Evolutionary conservation across 208 protist genomes (phyloP).

Genomic region (Crithidia sp.): DNA sequence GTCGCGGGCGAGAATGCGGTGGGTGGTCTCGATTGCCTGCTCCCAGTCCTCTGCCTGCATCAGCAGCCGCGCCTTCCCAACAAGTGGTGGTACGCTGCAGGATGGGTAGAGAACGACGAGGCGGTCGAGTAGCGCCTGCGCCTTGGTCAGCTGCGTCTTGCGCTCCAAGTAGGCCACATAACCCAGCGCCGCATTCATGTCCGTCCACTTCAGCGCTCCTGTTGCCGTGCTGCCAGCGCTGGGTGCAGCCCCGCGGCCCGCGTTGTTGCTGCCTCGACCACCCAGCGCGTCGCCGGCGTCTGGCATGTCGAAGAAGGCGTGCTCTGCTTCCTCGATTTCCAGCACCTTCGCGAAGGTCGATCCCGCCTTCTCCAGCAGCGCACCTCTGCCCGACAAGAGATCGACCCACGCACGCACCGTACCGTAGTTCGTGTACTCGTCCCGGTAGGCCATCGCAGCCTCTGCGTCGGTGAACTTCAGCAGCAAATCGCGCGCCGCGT

Average conservation of each 20-base stretch:
- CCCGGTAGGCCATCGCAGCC: conserved; percentile 49
- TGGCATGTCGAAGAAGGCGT: conserved; percentile 19
- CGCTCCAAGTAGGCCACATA: conserved; percentile 84
- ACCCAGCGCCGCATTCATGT: conserved; percentile 85
- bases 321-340: conserved; percentile 45
- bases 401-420: conserved; percentile 88
- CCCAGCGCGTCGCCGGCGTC: not conserved
- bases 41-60: conserved; percentile 94
- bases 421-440: conserved; percentile 83
- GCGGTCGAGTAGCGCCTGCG: conserved; percentile 87
- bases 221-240: not conserved
- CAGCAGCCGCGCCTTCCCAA: conserved; percentile 86
- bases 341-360: conserved; percentile 74
- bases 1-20: conserved; percentile 82
- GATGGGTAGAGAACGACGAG: conserved; percentile 73
- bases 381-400: conserved; percentile 76
- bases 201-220: conserved; percentile 35
- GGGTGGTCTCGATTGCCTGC: conserved; percentile 84
- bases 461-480: conserved; percentile 44
- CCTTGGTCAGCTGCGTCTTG: conserved; percentile 77
- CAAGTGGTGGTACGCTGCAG: conserved; percentile 63
- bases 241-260: not conserved
- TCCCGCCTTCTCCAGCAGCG: conserved; percentile 86
- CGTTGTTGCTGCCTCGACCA: not conserved
- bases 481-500: conserved; percentile 71